Percentiles rank a stretch among this genome's conserved stretches.
Evolutionary conservation across 2,329 filamentous ascomycete genomes (phyloP).

Genomic region (Botrytis byssoidea): DNA sequence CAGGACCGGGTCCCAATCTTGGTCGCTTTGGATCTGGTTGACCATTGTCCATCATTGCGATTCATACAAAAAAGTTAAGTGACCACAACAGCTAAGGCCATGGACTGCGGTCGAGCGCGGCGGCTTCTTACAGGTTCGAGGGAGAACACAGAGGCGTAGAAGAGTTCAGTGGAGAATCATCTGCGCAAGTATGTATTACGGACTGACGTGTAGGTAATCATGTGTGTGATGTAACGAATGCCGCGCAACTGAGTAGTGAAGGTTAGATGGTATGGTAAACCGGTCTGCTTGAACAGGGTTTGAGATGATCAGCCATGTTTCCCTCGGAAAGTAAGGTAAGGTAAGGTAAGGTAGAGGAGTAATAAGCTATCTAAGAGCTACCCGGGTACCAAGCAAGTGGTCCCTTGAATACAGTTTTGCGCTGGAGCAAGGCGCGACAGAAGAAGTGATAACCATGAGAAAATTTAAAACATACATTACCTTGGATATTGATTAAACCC

Average conservation of each 20-base stretch:
- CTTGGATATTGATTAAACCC: slow-evolving; percentile 15
- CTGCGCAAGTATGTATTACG: slow-evolving; percentile 34
- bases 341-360: not conserved
- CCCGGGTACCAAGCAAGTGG: slow-evolving; percentile 6
- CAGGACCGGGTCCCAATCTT: slow-evolving; percentile 45
- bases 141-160: slow-evolving; percentile 32
- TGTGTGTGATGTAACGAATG: slow-evolving; percentile 32
- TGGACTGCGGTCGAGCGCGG: slow-evolving; percentile 39
- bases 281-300: slow-evolving; percentile 20
- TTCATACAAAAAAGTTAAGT: slow-evolving; percentile 45
- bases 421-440: slow-evolving; percentile 9
- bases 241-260: slow-evolving; percentile 24
- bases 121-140: slow-evolving; percentile 39
- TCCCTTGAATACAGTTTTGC: slow-evolving; percentile 11
- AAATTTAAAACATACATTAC: slow-evolving; percentile 15
- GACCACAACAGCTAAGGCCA: slow-evolving; percentile 41
- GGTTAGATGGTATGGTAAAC: slow-evolving; percentile 1
- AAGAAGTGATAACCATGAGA: not conserved
- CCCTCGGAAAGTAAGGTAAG: not conserved
- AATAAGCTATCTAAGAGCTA: slow-evolving; percentile 1
- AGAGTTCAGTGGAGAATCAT: slow-evolving; percentile 34
- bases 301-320: slow-evolving; percentile 18
- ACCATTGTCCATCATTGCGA: slow-evolving; percentile 55
- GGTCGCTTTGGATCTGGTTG: slow-evolving; percentile 59
- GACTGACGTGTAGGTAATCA: slow-evolving; percentile 33